Evolutionary conservation across 352 stramenopile genomes (phyloP).

Genomic region (Globisporangium ultimum): DNA sequence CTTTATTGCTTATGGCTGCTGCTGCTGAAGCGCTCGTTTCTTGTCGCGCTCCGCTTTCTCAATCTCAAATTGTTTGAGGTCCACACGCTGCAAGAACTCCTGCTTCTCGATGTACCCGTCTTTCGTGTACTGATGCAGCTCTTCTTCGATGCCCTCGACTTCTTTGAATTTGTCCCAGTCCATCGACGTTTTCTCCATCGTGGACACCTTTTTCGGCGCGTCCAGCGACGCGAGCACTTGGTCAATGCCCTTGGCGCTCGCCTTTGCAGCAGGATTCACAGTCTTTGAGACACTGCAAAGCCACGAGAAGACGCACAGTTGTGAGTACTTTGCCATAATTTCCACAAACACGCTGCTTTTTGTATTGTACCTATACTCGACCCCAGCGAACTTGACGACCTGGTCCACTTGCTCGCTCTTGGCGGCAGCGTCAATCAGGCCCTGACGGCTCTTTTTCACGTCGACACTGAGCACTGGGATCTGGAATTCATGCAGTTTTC

Average conservation of each 20-base stretch:
- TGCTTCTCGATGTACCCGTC: conserved; percentile 95
- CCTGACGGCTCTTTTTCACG: conserved; percentile 42
- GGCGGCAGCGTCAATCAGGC: conserved; percentile 26
- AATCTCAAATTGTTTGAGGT: conserved; percentile 87
- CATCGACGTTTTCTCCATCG: conserved; percentile 93
- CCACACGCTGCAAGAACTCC: conserved; percentile 91
- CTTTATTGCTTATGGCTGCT: conserved; percentile 8
- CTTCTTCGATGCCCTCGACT: conserved; percentile 88
- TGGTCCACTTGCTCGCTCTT: conserved; percentile 39
- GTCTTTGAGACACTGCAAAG: conserved; percentile 23
- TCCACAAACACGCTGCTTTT: background rate
- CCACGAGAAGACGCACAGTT: background rate
- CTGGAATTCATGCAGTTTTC: conserved; percentile 68
- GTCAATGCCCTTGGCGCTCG: conserved; percentile 55
- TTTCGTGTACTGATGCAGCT: conserved; percentile 92
- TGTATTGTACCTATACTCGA: conserved; percentile 64
- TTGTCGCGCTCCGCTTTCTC: conserved; percentile 86
- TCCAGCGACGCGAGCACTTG: conserved; percentile 84
- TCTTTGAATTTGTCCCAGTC: conserved; percentile 97
- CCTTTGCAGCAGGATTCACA: conserved; percentile 1
- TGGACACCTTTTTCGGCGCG: conserved; percentile 90
- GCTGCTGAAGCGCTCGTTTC: conserved; percentile 53
- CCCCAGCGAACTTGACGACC: conserved; percentile 82
- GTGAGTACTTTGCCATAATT: background rate
- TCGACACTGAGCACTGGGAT: conserved; percentile 72